These are phyloP conservation scores for Teratosphaeria epicoccoides DNA, from an alignment of 2,329 filamentous ascomycete genomes.

Conservation along the genomic window DNA sequence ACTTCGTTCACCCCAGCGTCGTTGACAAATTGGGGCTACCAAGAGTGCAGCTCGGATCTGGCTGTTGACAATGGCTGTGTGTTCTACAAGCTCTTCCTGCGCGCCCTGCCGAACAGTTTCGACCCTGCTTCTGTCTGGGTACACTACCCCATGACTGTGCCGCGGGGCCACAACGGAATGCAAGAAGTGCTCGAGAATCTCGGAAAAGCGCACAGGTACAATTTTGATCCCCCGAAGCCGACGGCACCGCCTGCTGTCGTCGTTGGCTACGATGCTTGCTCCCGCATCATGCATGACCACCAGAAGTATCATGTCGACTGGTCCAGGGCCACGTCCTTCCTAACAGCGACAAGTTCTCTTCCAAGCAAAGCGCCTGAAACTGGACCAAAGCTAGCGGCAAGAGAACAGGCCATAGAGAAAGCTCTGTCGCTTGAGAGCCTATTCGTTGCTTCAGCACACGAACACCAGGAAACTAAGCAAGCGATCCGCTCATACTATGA, in stretches of 20 bases:
- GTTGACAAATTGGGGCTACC: slow-evolving; percentile 35
- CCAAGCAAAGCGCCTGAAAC: slow-evolving; percentile 42
- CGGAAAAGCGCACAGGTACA: slow-evolving; percentile 33
- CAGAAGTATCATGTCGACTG: slow-evolving; percentile 38
- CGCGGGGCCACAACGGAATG: slow-evolving; percentile 31
- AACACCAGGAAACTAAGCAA: slow-evolving; percentile 25
- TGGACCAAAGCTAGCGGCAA: slow-evolving; percentile 30
- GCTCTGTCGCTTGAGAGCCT: slow-evolving; percentile 22
- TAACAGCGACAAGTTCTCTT: slow-evolving; percentile 34
- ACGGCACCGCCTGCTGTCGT: slow-evolving; percentile 30
- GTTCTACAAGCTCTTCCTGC: slow-evolving; percentile 43
- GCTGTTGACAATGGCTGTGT: slow-evolving; percentile 39
- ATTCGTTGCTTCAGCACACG: background rate
- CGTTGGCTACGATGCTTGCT: slow-evolving; percentile 36
- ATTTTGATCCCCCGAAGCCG: slow-evolving; percentile 20
- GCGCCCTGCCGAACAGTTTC: slow-evolving; percentile 41
- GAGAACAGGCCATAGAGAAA: slow-evolving; percentile 33
- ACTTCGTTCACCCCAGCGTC: slow-evolving; percentile 26
- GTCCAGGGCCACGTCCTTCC: slow-evolving; percentile 35
- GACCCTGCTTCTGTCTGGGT: slow-evolving; percentile 39
- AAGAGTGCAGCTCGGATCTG: slow-evolving; percentile 36
- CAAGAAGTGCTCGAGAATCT: slow-evolving; percentile 33
- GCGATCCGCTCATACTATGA: slow-evolving; percentile 40
- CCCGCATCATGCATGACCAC: slow-evolving; percentile 33
- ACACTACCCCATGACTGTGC: slow-evolving; percentile 40